Evolutionary conservation across 2,329 filamentous ascomycete genomes (phyloP), one percentile per base, ranked within the genome.

Genomic region (Lasiodiplodia hormozganensis): DNA sequence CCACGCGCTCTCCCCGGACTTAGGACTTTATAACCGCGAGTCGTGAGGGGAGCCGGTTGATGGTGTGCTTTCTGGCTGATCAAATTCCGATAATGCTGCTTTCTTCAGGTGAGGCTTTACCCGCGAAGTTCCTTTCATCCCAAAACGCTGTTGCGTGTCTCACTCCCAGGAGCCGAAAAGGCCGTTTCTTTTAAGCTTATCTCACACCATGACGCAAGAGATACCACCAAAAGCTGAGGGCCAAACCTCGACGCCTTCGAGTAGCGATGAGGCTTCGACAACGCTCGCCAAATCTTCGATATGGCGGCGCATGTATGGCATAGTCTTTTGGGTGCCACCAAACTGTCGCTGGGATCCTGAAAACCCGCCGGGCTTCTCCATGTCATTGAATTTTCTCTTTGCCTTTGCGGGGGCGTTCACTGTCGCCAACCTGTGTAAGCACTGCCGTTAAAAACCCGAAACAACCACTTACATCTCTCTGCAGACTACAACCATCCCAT

Each of bases 401-500:
- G 89, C 86, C 1, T 85, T 91, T 73, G 90, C 86, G 0, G 85
- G 81, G 0, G 85, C 89, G 4, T 89, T 93, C 72, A 92, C 90
- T 0, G 92, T 94, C 7, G 92, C 92, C 21, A 94, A 94, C 72
- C 82, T 95, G 3, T 95, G 65, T 67, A 58, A 18, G 53, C 14
- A n/a, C 21, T 10, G 4, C 51, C 23, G n/a, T 25, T n/a, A 16
- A 5, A 6, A 23, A 4, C 11, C 8, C 7, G 31, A 16, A 31
- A 1, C 6, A 12, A 34, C 1, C 23, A 10, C 21, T 56, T 4
- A 65, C 51, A 31, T 11, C 52, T 14, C 6, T 11, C 11, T n/a
- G 8, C 12, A 67, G 65, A 95, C 80, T 94, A 95, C 78, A 92
- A 87, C 69, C 92, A 94, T 73, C 91, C 92, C 0, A 92, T 95